Conservation (phyloP, 2,329 filamentous ascomycete species). For the Thermothelomyces thermophilus region DNA sequence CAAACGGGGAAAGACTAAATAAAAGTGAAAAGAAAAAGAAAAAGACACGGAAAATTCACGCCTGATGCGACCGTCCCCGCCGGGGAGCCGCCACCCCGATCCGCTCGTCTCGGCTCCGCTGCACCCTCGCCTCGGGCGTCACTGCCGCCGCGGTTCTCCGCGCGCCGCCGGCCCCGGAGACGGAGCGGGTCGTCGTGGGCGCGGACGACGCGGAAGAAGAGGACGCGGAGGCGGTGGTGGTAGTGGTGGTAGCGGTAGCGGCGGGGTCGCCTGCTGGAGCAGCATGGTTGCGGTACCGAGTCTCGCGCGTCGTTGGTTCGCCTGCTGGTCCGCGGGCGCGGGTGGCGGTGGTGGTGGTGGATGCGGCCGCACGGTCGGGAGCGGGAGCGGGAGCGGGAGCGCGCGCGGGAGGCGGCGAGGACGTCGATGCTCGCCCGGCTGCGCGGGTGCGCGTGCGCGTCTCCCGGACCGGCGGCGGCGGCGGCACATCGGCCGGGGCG, state of each 20-base stretch:
- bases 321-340: no score
- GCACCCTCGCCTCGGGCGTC: conserved; percentile 25
- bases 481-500: background rate
- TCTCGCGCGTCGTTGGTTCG: background rate
- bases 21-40: background rate
- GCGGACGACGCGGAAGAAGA: no score
- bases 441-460: background rate
- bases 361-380: background rate
- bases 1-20: no score
- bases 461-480: background rate
- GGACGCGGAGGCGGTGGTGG: no score
- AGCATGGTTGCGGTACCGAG: background rate
- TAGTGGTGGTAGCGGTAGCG: no score
- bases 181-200: background rate
- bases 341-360: no score
- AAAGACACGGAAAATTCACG: no score
- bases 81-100: conserved; percentile 24
- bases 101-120: conserved; percentile 30
- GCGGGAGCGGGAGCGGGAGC: background rate
- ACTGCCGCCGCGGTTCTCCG: conserved; percentile 8
- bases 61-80: conserved; percentile 14
- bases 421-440: background rate
- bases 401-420: no score
- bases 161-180: background rate
- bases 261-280: no score